Evolutionary conservation across 345 rosid genomes (phyloP).

Genomic region (Eucalyptus lansdowneana): DNA sequence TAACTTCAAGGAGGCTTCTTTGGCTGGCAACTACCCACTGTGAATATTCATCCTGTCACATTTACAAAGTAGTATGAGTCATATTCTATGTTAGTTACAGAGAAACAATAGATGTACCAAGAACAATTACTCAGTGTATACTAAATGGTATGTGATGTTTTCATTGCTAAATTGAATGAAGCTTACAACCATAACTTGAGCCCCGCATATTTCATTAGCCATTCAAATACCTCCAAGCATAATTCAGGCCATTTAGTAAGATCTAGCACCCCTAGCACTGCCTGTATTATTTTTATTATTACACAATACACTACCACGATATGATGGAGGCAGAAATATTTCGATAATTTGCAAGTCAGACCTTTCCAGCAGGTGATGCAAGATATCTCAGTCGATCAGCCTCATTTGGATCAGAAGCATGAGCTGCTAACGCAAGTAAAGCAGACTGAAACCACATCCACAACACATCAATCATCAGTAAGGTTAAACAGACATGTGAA

Average conservation of each 20-base stretch:
- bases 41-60: slow-evolving; percentile 72
- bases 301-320: background rate
- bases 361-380: slow-evolving; percentile 96
- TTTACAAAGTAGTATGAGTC: background rate
- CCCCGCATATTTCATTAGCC: background rate
- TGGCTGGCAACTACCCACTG: slow-evolving; percentile 80
- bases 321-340: background rate
- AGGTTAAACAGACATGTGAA: background rate
- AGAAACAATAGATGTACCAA: background rate
- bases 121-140: background rate
- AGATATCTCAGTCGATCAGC: slow-evolving; percentile 70
- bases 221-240: background rate
- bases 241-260: background rate
- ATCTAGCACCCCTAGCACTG: background rate
- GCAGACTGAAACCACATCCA: slow-evolving; percentile 41
- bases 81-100: background rate
- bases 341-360: background rate
- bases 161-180: background rate
- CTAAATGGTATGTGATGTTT: background rate
- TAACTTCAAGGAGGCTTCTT: slow-evolving; percentile 93
- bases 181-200: background rate
- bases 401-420: slow-evolving; percentile 87
- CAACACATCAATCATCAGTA: background rate
- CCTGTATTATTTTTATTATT: background rate
- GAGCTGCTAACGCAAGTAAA: slow-evolving; percentile 86